Conservation (phyloP, 1,284 basidiomycete genomes). For the Polyporus tsugae region DNA sequence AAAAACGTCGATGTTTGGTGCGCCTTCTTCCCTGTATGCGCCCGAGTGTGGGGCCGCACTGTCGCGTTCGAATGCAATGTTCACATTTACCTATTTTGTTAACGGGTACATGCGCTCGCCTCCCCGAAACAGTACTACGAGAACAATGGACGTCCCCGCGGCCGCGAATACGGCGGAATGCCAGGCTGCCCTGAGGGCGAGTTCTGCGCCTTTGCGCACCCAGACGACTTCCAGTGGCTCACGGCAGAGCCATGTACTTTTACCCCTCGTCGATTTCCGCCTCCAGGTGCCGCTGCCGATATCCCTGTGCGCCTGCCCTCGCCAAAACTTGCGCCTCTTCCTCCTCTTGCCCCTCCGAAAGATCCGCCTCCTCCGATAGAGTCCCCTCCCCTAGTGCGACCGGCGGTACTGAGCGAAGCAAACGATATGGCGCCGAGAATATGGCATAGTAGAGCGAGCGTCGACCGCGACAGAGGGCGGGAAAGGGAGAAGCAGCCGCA, state of each 20-base stretch:
- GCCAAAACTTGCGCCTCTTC: neutral
- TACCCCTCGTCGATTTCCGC: constrained; percentile 14
- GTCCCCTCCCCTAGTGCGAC: constrained; percentile 9
- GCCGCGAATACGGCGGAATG: neutral
- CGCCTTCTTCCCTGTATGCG: constrained; percentile 7
- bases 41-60: neutral
- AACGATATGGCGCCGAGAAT: constrained; percentile 4
- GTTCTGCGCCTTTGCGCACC: constrained; percentile 41
- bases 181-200: constrained; percentile 23
- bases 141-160: constrained; percentile 24
- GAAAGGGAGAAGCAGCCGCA: neutral
- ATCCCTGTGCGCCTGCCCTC: neutral
- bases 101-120: neutral
- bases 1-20: constrained; percentile 24
- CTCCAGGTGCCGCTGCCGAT: neutral
- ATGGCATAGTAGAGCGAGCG: constrained; percentile 6
- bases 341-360: neutral
- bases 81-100: constrained; percentile 5
- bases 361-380: constrained; percentile 4
- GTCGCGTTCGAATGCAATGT: neutral
- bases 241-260: constrained; percentile 3
- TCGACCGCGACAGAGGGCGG: constrained; percentile 2
- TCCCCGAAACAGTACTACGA: constrained; percentile 24
- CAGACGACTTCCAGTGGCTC: constrained; percentile 38
- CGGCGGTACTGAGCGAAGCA: constrained; percentile 3